Evolutionary conservation across 2,329 filamentous ascomycete species (phyloP).

Genomic region (Golovinomyces cichoracearum): DNA sequence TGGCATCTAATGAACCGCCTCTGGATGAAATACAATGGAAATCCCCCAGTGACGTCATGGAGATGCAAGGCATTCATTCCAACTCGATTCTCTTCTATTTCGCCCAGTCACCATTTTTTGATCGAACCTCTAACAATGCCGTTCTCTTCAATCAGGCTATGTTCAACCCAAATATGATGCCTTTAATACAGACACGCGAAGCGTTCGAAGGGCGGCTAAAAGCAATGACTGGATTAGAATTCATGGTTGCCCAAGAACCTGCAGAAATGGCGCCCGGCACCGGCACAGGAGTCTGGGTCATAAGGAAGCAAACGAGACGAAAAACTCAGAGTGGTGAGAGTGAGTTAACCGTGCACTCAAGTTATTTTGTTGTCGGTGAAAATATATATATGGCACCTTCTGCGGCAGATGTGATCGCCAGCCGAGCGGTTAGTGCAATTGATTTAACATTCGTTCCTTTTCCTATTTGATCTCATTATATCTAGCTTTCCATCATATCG

Average conservation of each 20-base stretch:
- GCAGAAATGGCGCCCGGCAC: constrained; percentile 34
- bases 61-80: constrained; percentile 31
- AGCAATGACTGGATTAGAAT: constrained; percentile 41
- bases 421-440: constrained; percentile 25
- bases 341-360: constrained; percentile 31
- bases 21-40: constrained; percentile 45
- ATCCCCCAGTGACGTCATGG: constrained; percentile 22
- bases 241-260: constrained; percentile 37
- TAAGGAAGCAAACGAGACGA: constrained; percentile 38
- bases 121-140: constrained; percentile 40
- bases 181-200: constrained; percentile 32
- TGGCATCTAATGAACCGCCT: constrained; percentile 25
- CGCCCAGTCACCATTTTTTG: constrained; percentile 40
- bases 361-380: constrained; percentile 39
- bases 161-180: constrained; percentile 32
- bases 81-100: constrained; percentile 41
- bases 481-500: constrained; percentile 8
- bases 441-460: not conserved
- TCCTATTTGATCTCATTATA: constrained; percentile 1
- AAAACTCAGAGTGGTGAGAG: constrained; percentile 30
- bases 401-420: constrained; percentile 31
- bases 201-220: constrained; percentile 35
- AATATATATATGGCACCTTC: constrained; percentile 42
- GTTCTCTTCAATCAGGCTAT: constrained; percentile 34
- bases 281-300: constrained; percentile 41